Evolutionary conservation across 2,329 filamentous ascomycete genomes (phyloP), one percentile per base, ranked within the genome.

Genomic region (Torrubiella hemipterigena): DNA sequence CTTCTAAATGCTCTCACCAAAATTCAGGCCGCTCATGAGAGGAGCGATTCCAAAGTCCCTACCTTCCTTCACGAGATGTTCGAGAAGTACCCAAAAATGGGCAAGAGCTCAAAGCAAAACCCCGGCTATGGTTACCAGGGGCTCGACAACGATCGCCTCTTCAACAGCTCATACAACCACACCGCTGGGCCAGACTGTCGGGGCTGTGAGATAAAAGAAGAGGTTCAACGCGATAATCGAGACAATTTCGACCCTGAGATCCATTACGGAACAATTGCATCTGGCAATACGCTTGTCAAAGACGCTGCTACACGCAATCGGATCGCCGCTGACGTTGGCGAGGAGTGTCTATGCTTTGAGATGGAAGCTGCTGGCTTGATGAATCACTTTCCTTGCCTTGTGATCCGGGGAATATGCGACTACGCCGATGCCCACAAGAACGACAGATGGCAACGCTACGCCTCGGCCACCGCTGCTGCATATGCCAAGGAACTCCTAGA

Each of bases 371-470:
- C n/a, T n/a, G 22, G 22, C 5, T 24, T 24, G 10, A 24, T 24
- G 22, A 14, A 24, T 12, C 14, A 11, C 6, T 40, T 45, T 17
- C 42, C 39, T 4, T 52, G 48, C 23, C 33, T 54, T 6, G 44
- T 49, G 8, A 43, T 54, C 29, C 42, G 47, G 6, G 51, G 51
- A 1, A 48, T 55, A 20, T 52, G 42, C 35, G 50, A 55, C 38
- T 55, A 55, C 28, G 37, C 49, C 1, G 51, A 55, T 31, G 41
- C 44, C 4, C 46, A 51, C 29, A 50, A 51, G 27, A 46, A 46
- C 29, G 41, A 48, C 4, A 26, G 22, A 2, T 52, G 44, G 48
- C 47, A 50, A 22, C 29, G 37, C 13, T 51, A 43, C 37, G 39
- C 47, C 3, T 43, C 48, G 3, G 37, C 43, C 22, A 36, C 34